Base-by-base conservation (phyloP, 352 stramenopile genomes). In the Phytopythium helicoides region DNA sequence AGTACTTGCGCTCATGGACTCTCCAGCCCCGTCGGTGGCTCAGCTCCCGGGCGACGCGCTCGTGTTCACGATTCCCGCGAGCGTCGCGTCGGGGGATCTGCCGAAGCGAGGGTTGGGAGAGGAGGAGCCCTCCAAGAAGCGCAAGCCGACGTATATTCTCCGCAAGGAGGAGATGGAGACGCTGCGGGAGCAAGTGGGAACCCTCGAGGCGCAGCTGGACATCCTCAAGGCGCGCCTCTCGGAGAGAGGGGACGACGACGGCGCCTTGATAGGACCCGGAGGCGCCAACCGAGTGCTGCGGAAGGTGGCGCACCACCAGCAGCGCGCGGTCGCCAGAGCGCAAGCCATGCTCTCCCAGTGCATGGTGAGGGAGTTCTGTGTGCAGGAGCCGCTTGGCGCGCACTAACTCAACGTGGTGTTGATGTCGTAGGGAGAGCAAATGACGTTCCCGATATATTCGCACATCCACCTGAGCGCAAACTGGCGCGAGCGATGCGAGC, bases 151-250 rank as follows among this genome's bases (percentile, higher is more conserved):
- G 42, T 68, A 68, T 46, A 47, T 57, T 19, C 55, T 53, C 25
- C 64, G 64, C 18, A 49, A 62, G 28, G 28, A 33, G 28, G 28
- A 33, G 28, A 33, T 33, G 28, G 28, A 33, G 18, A 18, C 18
- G 28, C 12, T 52, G n/a, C 15, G 41, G 44, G 56, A 73, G 38
- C 59, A 76, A 19, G 58, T 68, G 26, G 48, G 54, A 9, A 28
- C 38, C 1, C 39, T 79, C 5, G 48, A 66, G 58, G 60, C 57
- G 41, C 66, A 79, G 52, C 58, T 79, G 47, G 47, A 52, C 23
- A 60, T 73, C 18, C 57, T 79, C 10, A 58, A 63, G 39, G 28
- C 5, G 28, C 28, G 28, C 9, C 28, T 33, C 28, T 5, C 5
- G 28, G 28, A 33, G 9, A n/a, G 6, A 11, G 23, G 6, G 37